Evolutionary conservation across 805 yeast species (phyloP), one percentile per base, ranked within the genome.

Genomic region (Saturnispora gosingensis): DNA sequence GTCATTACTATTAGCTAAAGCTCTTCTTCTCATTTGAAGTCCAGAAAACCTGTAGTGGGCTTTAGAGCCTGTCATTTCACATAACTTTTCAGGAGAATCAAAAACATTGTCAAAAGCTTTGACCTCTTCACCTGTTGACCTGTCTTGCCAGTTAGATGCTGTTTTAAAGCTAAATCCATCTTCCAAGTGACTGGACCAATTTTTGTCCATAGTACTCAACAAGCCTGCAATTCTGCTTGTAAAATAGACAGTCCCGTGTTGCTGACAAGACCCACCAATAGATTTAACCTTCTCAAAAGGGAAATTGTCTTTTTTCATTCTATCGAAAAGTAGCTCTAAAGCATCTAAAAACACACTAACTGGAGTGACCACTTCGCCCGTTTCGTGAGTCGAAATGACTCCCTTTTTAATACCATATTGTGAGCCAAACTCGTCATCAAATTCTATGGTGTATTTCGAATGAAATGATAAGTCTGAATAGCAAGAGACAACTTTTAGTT

Each of bases 121-220:
- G 51, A 86, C 73, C 63, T 89, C 95, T 20, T 72, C 67, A 4
- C 79, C 83, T 0, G 97, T 89, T 24, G 93, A 83, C 62, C 88
- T 95, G 62, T 89, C 97, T 67, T 89, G 97, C 97, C 97, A 89
- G 63, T 90, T 89, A 8, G 97, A 96, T 4, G 95, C 83, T 40
- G 73, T 73, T 5, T 74, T 71, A 58, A 81, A 74, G 1, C 91
- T 72, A 57, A 87, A 83, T 1, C 85, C 83, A 1, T 58, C 58
- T 2, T 18, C 73, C 73, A 20, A 60, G 58, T 38, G 85, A 59
- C 55, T 77, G 85, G 1, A 70, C 73, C 36, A 71, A 4, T 57
- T 53, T 0, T 61, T 27, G 0, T 71, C 57, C 51, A 85, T 67
- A 0, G 58, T 53, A 1, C 54, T 43, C 48, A 88, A 70, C 3